These are phyloP conservation scores for Suillus tomentosus DNA, from an alignment of 768 basidiomycete species.

Conservation along the genomic window DNA sequence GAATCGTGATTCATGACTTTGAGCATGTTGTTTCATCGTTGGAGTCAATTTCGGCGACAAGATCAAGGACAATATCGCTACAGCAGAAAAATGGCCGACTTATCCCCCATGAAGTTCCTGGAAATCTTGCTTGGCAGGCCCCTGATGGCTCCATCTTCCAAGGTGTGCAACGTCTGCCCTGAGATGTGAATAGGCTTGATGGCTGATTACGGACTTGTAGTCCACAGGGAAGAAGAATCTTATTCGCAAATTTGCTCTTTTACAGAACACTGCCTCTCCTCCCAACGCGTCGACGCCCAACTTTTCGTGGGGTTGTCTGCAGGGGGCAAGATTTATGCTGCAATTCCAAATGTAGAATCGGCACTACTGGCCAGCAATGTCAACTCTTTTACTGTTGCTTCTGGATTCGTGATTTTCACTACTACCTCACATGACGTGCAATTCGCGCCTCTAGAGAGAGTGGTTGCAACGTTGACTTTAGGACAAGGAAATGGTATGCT, in stretches of 20 bases:
- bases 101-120: conserved; percentile 25
- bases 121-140: conserved; percentile 43
- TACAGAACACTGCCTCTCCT: conserved; percentile 60
- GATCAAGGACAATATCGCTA: conserved; percentile 22
- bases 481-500: conserved; percentile 19
- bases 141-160: conserved; percentile 48
- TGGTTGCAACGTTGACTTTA: conserved; percentile 13
- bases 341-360: conserved; percentile 32
- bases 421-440: conserved; percentile 79
- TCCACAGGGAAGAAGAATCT: conserved; percentile 19
- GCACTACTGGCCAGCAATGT: conserved; percentile 49
- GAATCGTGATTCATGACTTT: conserved; percentile 31
- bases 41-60: neutral
- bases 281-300: conserved; percentile 31
- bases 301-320: conserved; percentile 66
- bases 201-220: conserved; percentile 4
- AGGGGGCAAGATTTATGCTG: conserved; percentile 65
- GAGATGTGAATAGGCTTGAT: conserved; percentile 11
- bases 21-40: neutral
- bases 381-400: conserved; percentile 74
- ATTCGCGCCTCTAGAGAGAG: conserved; percentile 60
- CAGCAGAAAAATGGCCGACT: conserved; percentile 51
- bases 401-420: conserved; percentile 82
- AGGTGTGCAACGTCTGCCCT: conserved; percentile 34
- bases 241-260: conserved; percentile 40